Base-by-base conservation (phyloP, 768 basidiomycete species). In the Wakefieldia striispora region DNA sequence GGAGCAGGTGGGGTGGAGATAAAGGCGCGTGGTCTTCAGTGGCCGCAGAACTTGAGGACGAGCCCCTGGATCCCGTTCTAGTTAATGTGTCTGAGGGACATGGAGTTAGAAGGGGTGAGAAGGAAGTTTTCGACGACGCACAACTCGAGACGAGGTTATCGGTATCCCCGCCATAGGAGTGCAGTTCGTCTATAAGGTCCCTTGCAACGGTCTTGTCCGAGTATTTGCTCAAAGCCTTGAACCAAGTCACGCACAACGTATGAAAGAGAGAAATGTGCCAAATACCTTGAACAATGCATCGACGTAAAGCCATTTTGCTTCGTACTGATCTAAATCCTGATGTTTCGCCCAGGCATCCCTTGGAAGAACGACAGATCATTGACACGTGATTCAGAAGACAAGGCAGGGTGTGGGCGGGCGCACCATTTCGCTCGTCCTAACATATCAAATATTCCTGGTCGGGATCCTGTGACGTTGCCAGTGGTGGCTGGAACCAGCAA, bases 341-440 rank as follows among this genome's bases (percentile, higher is more conserved):
- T 95, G 91, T 65, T 94, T 95, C 40, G 88, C 86, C 95, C 95
- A 97, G 38, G 90, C 90, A 72, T 95, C 93, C 91, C 92, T 94
- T 45, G 21, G 31, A 19, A 19, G 45, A 17, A 35, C 16, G 21
- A 49, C 33, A 35, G 26, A 20, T 23, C 34, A 40, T 56, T 41
- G 59, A 62, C 53, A 66, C 45, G 58, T 66, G 60, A 60, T 51
- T 56, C 20, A 4, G 26, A 39, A 36, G 24, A 44, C 44, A 33
- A 62, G 42, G 13, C 45, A 24, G 35, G 43, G 13, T 6, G 12
- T 27, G 10, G n/a, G 10, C 33, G 21, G 7, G 44, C 77, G 21
- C 55, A 91, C 94, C 94, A 97, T 73, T 97, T 97, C 19, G 94
- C 93, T 57, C 93, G 76, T 36, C 90, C 91, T 7, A 97, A 73